Evolutionary conservation across 208 protist genomes (phyloP).

Genomic region (Endotrypanum monterogeii): DNA sequence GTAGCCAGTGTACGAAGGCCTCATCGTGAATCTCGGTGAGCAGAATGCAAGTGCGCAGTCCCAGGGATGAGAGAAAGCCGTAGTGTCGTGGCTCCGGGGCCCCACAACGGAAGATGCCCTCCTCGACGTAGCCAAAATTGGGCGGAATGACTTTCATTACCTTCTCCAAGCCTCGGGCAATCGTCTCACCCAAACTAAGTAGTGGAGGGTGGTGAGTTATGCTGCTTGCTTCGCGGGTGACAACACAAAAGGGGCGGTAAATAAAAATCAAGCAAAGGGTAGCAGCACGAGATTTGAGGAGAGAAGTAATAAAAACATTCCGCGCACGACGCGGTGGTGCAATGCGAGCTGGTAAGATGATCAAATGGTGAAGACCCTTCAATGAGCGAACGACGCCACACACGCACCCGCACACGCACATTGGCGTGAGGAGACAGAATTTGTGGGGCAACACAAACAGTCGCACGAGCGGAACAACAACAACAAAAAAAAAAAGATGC

Average conservation of each 20-base stretch:
- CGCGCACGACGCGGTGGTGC: not conserved
- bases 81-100: slow-evolving; percentile 96
- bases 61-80: slow-evolving; percentile 95
- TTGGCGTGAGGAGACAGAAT: not conserved
- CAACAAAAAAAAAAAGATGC: too few species aligned
- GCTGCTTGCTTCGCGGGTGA: not conserved
- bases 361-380: not conserved
- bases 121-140: slow-evolving; percentile 97
- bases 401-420: not conserved
- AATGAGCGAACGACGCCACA: not conserved
- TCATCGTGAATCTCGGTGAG: slow-evolving; percentile 93
- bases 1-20: slow-evolving; percentile 93
- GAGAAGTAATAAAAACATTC: not conserved
- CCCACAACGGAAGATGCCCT: slow-evolving; percentile 96
- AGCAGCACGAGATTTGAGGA: not conserved
- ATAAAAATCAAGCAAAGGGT: not conserved
- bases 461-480: not conserved
- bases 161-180: not conserved
- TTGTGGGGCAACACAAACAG: not conserved
- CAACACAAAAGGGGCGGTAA: not conserved
- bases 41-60: slow-evolving; percentile 95
- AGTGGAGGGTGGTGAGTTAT: not conserved
- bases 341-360: not conserved
- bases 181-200: not conserved
- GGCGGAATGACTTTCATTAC: slow-evolving; percentile 90